Percentiles rank a stretch among this genome's conserved stretches.
Conservation (phyloP, 2,329 filamentous ascomycete genomes). For the Penicillium janthinellum region DNA sequence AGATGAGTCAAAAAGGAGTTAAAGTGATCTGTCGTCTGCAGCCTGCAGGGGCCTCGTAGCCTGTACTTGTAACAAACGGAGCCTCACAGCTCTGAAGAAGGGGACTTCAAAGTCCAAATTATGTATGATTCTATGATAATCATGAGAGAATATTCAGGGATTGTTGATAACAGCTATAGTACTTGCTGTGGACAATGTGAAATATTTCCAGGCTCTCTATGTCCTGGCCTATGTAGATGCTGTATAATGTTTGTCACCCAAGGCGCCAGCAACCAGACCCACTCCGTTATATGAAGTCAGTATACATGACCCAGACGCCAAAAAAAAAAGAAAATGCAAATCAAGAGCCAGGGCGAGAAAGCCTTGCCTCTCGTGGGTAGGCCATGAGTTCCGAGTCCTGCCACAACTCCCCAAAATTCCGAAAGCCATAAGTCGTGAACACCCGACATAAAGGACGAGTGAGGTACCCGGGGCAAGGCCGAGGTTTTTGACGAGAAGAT, state of each 20-base stretch:
- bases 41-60: too few relatives aligned
- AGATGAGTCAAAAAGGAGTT: background rate
- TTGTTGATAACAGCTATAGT: slow-evolving; percentile 10
- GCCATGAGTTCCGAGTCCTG: background rate
- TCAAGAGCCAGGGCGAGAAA: background rate
- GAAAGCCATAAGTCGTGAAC: slow-evolving; percentile 1
- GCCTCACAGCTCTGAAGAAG: too few relatives aligned
- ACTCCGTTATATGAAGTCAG: slow-evolving; percentile 28
- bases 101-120: background rate
- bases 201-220: slow-evolving; percentile 2
- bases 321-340: slow-evolving; percentile 13
- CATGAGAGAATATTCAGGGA: slow-evolving; percentile 7
- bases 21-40: background rate
- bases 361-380: background rate
- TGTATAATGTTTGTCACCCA: slow-evolving; percentile 9
- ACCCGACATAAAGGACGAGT: background rate
- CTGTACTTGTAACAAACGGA: too few relatives aligned
- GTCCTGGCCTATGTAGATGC: slow-evolving; percentile 1
- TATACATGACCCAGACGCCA: slow-evolving; percentile 31
- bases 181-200: slow-evolving; percentile 15
- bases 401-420: background rate
- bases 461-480: background rate
- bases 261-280: slow-evolving; percentile 21
- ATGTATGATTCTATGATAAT: background rate
- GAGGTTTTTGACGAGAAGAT: background rate